Percentiles rank a stretch among this genome's conserved stretches.
Conservation (phyloP, 225 moss, liverwort and hornwort genomes). For the Bryoerythrophyllum caledonicum region DNA sequence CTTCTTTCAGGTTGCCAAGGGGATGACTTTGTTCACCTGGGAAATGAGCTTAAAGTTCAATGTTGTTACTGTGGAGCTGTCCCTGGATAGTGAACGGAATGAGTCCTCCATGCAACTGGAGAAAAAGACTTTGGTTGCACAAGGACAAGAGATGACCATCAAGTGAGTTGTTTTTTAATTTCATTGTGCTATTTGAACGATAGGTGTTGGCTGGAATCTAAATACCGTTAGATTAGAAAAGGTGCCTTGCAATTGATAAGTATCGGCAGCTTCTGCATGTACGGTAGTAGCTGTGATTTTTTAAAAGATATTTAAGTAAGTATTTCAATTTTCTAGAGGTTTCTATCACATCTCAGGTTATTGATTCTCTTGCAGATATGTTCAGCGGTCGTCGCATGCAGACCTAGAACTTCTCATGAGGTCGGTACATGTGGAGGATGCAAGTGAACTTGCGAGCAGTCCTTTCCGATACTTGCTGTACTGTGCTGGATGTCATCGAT, state of each 20-base stretch:
- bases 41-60: constrained; percentile 69
- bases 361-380: constrained; percentile 50
- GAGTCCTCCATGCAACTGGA: constrained; percentile 33
- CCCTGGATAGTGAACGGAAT: constrained; percentile 48
- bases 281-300: not conserved
- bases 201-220: not conserved
- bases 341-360: not conserved
- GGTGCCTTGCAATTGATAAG: constrained; percentile 1
- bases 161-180: constrained; percentile 47
- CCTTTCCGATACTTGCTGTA: constrained; percentile 64
- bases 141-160: constrained; percentile 65
- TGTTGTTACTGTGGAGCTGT: constrained; percentile 66
- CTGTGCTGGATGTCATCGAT: constrained; percentile 53
- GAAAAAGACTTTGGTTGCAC: constrained; percentile 66
- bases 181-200: constrained; percentile 12
- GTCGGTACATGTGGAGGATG: constrained; percentile 78
- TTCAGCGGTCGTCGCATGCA: constrained; percentile 46
- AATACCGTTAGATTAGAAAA: not conserved
- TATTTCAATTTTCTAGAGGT: not conserved
- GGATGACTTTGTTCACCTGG: constrained; percentile 38
- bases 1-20: constrained; percentile 34
- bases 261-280: not conserved
- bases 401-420: constrained; percentile 61
- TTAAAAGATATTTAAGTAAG: not conserved
- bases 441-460: constrained; percentile 73